Base-by-base conservation (phyloP, 495 filamentous ascomycete species). In the Bombardia bombarda region DNA sequence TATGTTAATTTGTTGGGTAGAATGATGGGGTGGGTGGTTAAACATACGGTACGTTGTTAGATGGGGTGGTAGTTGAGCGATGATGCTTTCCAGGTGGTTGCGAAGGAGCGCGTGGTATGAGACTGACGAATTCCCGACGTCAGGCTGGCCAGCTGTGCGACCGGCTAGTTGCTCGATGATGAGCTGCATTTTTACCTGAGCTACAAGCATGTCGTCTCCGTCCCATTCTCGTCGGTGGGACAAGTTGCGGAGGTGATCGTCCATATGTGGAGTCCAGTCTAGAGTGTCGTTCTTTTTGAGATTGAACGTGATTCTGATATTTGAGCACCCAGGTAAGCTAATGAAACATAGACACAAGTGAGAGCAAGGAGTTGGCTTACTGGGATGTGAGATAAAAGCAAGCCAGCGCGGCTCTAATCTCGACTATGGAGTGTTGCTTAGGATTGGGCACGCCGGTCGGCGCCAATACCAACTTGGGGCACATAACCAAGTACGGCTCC, bases 241-340 rank as follows among this genome's bases (percentile, higher is more conserved):
- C 1, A 80, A 58, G 1, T 61, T 46, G 0, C 59, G 49, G 2
- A 80, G 60, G 26, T 66, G 72, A 18, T 75, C 68, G 25, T 77
- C 74, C 55, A 80, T 63, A 37, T 75, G 65, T 5, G 69, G 49
- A 7, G 67, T 74, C 70, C 73, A 80, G 13, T 59, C 61, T 5
- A 80, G 52, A 4, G 70, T 61, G 32, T 66, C 37, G 64, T 72
- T 46, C 63, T 57, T 40, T 65, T 74, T 51, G 48, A 50, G 58
- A n/a, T 38, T 57, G 43, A 41, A 49, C 14, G 63, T 52, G 12
- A 61, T 53, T 20, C 66, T 67, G 37, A 12, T 37, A 37, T 37
- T 7, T 23, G 17, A 14, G 8, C 35, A 8, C 4, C 20, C 18
- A 5, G 6, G 16, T 18, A n/a, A 10, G 20, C 25, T 12, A 28